These are phyloP conservation scores for Aspergillus sclerotioniger DNA, from an alignment of 495 filamentous ascomycete species.

Conservation along the genomic window DNA sequence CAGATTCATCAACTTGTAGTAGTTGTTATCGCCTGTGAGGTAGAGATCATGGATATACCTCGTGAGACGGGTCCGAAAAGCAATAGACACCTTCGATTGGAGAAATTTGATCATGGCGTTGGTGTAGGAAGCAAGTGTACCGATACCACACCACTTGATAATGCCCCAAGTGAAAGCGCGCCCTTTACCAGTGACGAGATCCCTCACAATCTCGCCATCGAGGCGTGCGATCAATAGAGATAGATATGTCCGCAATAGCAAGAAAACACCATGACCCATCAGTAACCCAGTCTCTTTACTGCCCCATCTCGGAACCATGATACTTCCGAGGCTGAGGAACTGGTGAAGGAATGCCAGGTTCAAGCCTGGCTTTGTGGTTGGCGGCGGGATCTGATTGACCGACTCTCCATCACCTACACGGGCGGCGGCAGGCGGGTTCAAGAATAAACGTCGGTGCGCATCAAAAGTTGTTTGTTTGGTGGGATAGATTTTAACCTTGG, in stretches of 20 bases:
- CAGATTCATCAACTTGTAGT: conserved; percentile 92
- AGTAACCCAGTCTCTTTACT: conserved; percentile 93
- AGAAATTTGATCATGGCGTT: conserved; percentile 98
- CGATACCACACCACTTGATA: conserved; percentile 74
- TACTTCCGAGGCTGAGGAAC: conserved; percentile 89
- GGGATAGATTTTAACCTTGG: conserved; percentile 88
- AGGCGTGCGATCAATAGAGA: conserved; percentile 88
- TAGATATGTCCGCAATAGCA: conserved; percentile 86
- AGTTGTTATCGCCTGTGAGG: conserved; percentile 88
- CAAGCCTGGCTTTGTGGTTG: conserved; percentile 84
- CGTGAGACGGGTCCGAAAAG: conserved; percentile 93
- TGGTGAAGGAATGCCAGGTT: conserved; percentile 99
- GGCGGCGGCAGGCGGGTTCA: conserved; percentile 81
- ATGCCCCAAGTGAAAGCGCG: conserved; percentile 86
- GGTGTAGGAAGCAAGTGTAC: conserved; percentile 78
- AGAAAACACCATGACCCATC: conserved; percentile 66
- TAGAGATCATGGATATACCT: conserved; percentile 98
- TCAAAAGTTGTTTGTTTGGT: conserved; percentile 95
- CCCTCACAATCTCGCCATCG: conserved; percentile 94
- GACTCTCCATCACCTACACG: conserved; percentile 67
- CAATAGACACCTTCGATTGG: conserved; percentile 95
- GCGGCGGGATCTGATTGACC: conserved; percentile 68
- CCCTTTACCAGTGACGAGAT: conserved; percentile 92
- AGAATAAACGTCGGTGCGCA: conserved; percentile 89
- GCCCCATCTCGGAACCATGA: conserved; percentile 94